A percentile compares a stretch with the other conserved stretches of the same genome.
Evolutionary conservation across 202 grass and related monocot species (phyloP).

Genomic region (Setaria italica): DNA sequence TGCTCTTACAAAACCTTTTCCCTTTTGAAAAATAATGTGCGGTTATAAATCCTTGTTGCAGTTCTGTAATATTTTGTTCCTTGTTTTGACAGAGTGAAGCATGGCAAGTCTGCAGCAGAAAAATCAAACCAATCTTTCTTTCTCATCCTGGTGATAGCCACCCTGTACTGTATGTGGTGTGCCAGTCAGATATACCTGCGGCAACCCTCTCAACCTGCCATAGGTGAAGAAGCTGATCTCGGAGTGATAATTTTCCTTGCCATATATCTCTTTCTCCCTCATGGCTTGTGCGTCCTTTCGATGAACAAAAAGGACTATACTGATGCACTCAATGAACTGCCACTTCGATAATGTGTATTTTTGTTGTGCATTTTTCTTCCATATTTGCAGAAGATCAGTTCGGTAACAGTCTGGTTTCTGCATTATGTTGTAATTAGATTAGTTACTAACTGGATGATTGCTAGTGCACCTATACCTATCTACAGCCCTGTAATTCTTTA

Average conservation of each 20-base stretch:
- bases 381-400: conserved; percentile 16
- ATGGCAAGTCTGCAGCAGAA: conserved; percentile 51
- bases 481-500: conserved; percentile 32
- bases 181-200: conserved; percentile 84
- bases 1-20: background rate
- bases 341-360: conserved; percentile 43
- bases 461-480: conserved; percentile 32
- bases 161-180: conserved; percentile 84
- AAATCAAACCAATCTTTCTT: conserved; percentile 80
- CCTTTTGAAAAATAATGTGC: background rate
- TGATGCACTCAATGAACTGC: conserved; percentile 56
- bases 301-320: conserved; percentile 72
- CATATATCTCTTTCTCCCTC: conserved; percentile 85
- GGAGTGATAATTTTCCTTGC: conserved; percentile 82
- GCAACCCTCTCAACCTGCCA: conserved; percentile 69
- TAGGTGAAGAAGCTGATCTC: conserved; percentile 98
- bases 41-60: conserved; percentile 14
- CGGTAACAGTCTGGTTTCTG: conserved; percentile 23
- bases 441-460: conserved; percentile 7
- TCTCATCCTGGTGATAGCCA: conserved; percentile 67
- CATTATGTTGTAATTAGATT: conserved; percentile 50
- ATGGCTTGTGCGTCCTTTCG: conserved; percentile 72
- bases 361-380: conserved; percentile 13
- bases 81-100: conserved; percentile 63
- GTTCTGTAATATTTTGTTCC: conserved; percentile 25